Evolutionary conservation across 352 stramenopile genomes (phyloP).

Genomic region (Phytophthora fragariae): DNA sequence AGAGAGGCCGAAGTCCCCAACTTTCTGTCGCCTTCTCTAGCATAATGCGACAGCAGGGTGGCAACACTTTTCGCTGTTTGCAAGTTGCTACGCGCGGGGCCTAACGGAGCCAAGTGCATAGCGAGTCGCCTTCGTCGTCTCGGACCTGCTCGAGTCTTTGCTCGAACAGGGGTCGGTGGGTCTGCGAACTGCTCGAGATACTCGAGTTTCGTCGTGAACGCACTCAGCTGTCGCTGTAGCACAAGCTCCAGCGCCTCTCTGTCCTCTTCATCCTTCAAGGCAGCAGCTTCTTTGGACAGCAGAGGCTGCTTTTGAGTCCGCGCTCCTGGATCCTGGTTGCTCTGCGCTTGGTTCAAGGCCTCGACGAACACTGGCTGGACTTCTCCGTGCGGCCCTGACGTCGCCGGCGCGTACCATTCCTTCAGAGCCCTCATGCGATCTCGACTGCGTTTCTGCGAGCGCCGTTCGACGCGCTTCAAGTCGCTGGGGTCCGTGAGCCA

Average conservation of each 20-base stretch:
- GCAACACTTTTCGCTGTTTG: conserved; percentile 20
- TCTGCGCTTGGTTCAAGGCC: conserved; percentile 28
- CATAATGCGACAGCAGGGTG: conserved; percentile 3
- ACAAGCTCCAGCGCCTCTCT: conserved; percentile 19
- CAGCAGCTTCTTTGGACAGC: conserved; percentile 27
- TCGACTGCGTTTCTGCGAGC: conserved; percentile 48
- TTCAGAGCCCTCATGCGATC: conserved; percentile 53
- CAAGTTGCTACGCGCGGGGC: conserved; percentile 14
- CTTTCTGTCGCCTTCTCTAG: not conserved
- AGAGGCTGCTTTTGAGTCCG: conserved; percentile 14
- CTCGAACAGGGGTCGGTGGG: not conserved
- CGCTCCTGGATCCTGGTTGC: conserved; percentile 20
- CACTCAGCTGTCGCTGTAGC: conserved; percentile 32
- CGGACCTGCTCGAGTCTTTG: conserved; percentile 24
- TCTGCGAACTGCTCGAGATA: conserved; percentile 42
- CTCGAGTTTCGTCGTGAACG: conserved; percentile 43
- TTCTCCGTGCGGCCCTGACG: conserved; percentile 29
- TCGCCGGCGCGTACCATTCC: conserved; percentile 56
- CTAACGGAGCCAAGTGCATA: conserved; percentile 22
- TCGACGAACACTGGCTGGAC: conserved; percentile 56
- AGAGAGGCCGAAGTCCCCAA: conserved; percentile 26
- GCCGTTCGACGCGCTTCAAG: conserved; percentile 44
- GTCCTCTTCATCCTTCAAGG: conserved; percentile 35
- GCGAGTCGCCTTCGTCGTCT: conserved; percentile 26
- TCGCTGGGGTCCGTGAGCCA: conserved; percentile 54